Base-by-base conservation (phyloP, 2,329 filamentous ascomycete genomes). In the Colletotrichum caudatum region DNA sequence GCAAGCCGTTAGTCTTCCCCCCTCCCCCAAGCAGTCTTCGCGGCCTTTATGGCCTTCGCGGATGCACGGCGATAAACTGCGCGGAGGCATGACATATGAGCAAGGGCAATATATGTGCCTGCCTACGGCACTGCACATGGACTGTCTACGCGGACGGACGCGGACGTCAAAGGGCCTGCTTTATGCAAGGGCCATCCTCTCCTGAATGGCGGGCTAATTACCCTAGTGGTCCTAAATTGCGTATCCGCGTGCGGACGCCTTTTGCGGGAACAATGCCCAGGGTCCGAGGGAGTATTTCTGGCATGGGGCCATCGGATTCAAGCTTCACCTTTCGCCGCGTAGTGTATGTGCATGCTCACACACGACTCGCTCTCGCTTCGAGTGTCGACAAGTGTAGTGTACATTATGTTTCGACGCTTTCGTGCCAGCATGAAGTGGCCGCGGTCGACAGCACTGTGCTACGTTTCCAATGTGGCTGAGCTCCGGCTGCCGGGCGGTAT, bases 391-490 rank as follows among this genome's bases (percentile, higher is more conserved):
- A 41, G 9, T 6, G 9, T 12, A 41, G 9, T 6, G 9, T 12
- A 41, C 18, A 39, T 1, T n/a, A n/a, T 39, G 57, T 58, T 58
- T 62, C 61, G 62, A 63, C 20, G 48, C 14, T 57, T 37, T 41
- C 54, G 26, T 57, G 54, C 56, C 56, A 53, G 66, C 41, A 61
- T 63, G 62, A 66, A 57, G 56, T 61, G 48, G 50, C 63, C 62
- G 57, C 33, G 54, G 67, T 41, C 46, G 53, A 44, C 57, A 46
- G 59, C 23, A 56, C 39, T 29, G 50, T 64, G 39, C 62, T 71
- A 63, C 66, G 60, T 70, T 60, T 57, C 37, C 54, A 72, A 61
- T 58, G 67, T 71, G 70, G 70, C 70, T 72, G 70, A 71, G 70
- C 70, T 66, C 50, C 57, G 67, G 66, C 37, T 66, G 61, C 67